Conservation (phyloP, 78 protist genomes). For the Cavenderia fasciculata region DNA sequence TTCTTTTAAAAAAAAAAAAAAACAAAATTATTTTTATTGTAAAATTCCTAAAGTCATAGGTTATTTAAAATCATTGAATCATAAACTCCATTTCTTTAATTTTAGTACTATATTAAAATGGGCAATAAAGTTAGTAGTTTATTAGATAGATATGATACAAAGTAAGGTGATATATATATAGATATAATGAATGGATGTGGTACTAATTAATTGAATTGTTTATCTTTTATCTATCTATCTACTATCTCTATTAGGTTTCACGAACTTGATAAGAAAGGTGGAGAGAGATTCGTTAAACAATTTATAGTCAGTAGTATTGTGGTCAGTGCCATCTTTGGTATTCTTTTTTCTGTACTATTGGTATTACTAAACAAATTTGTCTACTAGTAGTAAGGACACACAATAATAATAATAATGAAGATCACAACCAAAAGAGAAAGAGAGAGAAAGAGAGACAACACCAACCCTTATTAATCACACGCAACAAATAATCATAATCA, state of each 20-base stretch:
- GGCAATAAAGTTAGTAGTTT: slow-evolving; percentile 58
- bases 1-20: too few relatives aligned
- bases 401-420: too few relatives aligned
- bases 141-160: slow-evolving; percentile 62
- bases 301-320: slow-evolving; percentile 38
- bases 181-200: neutral
- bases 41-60: too few relatives aligned
- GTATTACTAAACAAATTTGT: slow-evolving; percentile 27
- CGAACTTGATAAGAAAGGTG: slow-evolving; percentile 48
- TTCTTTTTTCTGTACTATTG: slow-evolving; percentile 10
- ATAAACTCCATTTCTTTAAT: too few relatives aligned
- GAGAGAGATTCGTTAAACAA: slow-evolving; percentile 45
- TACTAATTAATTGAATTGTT: neutral
- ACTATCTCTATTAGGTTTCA: slow-evolving; percentile 11
- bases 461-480: too few relatives aligned
- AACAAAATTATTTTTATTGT: too few relatives aligned
- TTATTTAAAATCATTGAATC: too few relatives aligned
- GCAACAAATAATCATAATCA: too few relatives aligned
- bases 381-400: too few relatives aligned
- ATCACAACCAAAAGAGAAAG: too few relatives aligned
- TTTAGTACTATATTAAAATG: too few relatives aligned
- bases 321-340: slow-evolving; percentile 30
- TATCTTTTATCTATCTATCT: neutral
- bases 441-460: too few relatives aligned
- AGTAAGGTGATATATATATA: slow-evolving; percentile 5